Base-by-base conservation (phyloP, 192 early-diverging fungal species). In the Umbelopsis ramanniana region DNA sequence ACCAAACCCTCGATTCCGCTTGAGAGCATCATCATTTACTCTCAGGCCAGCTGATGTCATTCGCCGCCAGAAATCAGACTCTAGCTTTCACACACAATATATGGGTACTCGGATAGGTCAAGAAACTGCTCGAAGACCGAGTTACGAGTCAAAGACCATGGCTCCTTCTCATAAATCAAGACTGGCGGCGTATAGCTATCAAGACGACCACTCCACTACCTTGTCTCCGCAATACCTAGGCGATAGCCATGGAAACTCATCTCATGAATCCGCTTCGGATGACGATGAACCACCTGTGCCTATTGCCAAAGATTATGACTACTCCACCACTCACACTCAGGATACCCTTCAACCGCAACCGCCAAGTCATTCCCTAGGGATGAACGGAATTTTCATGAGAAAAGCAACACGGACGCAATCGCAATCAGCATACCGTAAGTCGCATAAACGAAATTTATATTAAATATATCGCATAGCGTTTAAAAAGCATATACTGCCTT, bases 51-150 rank as follows among this genome's bases (percentile, higher is more conserved):
- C 15, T 3, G 57, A 63, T 63, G 57, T 63, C 17, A 63, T 63
- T 63, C 57, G 57, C 29, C 57, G 57, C 33, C 57, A 63, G 57
- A 63, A 63, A 63, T 63, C 57, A 35, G 57, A 63, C 33, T 63
- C 57, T 37, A 63, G 57, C 57, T 63, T 63, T 63, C 57, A 63
- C 33, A 63, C 57, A 19, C 57, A 63, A 5, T 63, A 29, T 37
- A 63, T 35, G 33, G 57, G 57, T 6, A 17, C 29, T 19, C 26
- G 57, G 26, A 63, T 63, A 37, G 57, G 57, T 37, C 57, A 63
- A 63, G 57, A 63, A 26, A 63, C 15, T 63, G 57, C 57, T 37
- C 57, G 57, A 29, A 63, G 57, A 63, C 57, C 57, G 57, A 63
- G 57, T 29, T 63, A 63, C 15, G 57, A 63, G 37, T 63, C 57